phyloP scores from a whole-genome alignment of 164 flowering plant species.

The Vitis rotundifolia region DNA sequence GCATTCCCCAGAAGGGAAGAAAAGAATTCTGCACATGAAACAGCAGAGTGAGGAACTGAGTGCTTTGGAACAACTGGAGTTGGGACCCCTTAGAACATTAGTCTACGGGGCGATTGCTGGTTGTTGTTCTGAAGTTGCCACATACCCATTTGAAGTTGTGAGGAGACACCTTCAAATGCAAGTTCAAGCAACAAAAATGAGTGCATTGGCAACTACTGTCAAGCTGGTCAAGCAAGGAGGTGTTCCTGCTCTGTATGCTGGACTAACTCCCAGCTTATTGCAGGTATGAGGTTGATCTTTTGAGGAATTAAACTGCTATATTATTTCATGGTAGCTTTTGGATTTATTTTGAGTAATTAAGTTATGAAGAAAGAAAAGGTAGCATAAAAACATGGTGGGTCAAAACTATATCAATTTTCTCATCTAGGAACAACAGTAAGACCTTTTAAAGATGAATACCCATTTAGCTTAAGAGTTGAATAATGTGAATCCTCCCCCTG shows the following conservation, averaged over 20 bases:
- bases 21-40: constrained; percentile 54
- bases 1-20: constrained; percentile 84
- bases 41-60: constrained; percentile 59
- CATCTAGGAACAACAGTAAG: no score
- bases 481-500: no score
- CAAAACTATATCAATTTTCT: no score
- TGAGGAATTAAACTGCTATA: not conserved
- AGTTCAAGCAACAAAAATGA: constrained; percentile 62
- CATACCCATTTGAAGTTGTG: constrained; percentile 94
- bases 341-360: no score
- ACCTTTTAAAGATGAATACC: no score
- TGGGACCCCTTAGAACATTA: constrained; percentile 85
- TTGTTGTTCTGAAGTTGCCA: constrained; percentile 93
- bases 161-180: constrained; percentile 91
- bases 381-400: no score
- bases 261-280: constrained; percentile 32
- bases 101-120: constrained; percentile 92
- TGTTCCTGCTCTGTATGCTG: constrained; percentile 80
- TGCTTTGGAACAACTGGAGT: constrained; percentile 84
- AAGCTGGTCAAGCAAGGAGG: constrained; percentile 84
- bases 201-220: constrained; percentile 59
- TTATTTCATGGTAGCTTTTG: no score
- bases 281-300: constrained; percentile 17
- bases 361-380: no score
- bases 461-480: no score